These are phyloP conservation scores for Vigna unguiculata DNA, from an alignment of 306 rosid genomes.

Conservation along the genomic window DNA sequence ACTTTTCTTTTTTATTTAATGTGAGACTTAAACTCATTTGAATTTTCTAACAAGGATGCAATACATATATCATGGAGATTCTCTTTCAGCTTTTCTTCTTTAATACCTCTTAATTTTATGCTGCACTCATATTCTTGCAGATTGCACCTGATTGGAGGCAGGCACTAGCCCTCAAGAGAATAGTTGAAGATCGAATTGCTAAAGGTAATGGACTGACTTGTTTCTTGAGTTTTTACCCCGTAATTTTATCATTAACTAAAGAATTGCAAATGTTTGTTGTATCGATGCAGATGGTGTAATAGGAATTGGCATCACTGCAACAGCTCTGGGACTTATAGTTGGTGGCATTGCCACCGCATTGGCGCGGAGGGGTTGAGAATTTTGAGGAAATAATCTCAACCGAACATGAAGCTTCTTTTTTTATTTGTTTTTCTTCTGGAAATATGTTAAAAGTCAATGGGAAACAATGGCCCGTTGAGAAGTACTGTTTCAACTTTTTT, in stretches of 20 bases:
- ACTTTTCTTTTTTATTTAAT: no score
- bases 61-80: conserved; percentile 14
- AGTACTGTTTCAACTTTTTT: conserved; percentile 8
- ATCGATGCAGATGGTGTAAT: conserved; percentile 79
- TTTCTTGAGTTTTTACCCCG: conserved; percentile 8
- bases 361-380: conserved; percentile 65
- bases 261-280: conserved; percentile 18
- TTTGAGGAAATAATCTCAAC: neutral
- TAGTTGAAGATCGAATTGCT: conserved; percentile 73
- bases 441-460: conserved; percentile 31
- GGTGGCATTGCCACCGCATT: conserved; percentile 93
- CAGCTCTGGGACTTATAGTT: conserved; percentile 81
- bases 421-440: conserved; percentile 23
- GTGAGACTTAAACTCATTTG: no score
- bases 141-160: conserved; percentile 98
- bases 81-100: neutral
- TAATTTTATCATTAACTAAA: conserved; percentile 21
- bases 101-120: neutral
- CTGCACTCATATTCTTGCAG: conserved; percentile 56
- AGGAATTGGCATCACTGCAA: conserved; percentile 93
- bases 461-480: conserved; percentile 35
- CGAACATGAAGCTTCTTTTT: conserved; percentile 19
- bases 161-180: conserved; percentile 69
- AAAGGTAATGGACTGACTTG: conserved; percentile 57
- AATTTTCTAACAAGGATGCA: neutral